Evolutionary conservation across 2,329 filamentous ascomycete species (phyloP), one percentile per base, ranked within the genome.

Genomic region (Colletotrichum sp.): DNA sequence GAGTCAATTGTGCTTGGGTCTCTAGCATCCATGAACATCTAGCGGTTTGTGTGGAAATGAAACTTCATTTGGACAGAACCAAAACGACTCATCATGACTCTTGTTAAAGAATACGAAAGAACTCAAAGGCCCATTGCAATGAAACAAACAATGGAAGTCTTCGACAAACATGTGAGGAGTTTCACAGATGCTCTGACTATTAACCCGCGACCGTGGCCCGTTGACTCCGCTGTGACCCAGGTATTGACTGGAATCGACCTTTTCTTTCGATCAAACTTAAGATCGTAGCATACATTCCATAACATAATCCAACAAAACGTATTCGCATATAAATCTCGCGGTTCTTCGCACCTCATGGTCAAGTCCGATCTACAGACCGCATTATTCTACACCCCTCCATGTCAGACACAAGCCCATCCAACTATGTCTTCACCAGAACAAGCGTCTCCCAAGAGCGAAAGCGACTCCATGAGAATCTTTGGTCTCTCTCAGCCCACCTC

Each of bases 291-390:
- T 7, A 0, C 0, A 49, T 49, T 49, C 6, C 10, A 21, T 6
- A 13, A 13, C 3, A 4, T n/a, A 21, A 49, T 13, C 4, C 3
- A 21, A 49, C 44, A 4, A 7, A 21, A 7, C 3, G 10, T 49
- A 7, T 12, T 13, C 18, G n/a, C 10, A 49, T 49, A 49, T 21
- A 49, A 49, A 49, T 21, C 8, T n/a, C 18, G 6, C 6, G 6
- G n/a, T n/a, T 49, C 44, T 44, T 10, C 9, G 6, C 18, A 44
- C 6, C 5, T 21, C 16, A 49, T 49, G 44, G 4, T 21, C n/a
- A 49, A 49, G 10, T 18, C 6, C 44, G 0, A n/a, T 21, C 10
- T 21, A n/a, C 3, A 0, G 21, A 21, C 1, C 1, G n/a, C n/a
- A 49, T 13, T 13, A 49, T 49, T 21, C 18, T 49, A 49, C 44